A percentile compares a stretch with the other conserved stretches of the same genome.
Conservation (phyloP, 129 eudicot species). For the Lactuca saligna region DNA sequence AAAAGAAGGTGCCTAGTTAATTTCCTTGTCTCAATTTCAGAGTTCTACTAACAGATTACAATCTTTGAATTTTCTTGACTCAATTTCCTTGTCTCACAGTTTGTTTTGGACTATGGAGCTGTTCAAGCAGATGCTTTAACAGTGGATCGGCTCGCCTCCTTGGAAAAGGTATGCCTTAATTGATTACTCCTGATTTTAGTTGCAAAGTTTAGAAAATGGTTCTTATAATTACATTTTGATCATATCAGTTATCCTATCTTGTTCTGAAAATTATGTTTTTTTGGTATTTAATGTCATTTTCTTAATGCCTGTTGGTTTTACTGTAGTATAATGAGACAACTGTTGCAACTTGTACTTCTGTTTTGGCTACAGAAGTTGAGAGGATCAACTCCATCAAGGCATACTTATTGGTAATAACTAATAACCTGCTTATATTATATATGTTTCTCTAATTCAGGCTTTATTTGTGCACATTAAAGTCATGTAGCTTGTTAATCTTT, state of each 20-base stretch:
- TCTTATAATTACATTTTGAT: background rate
- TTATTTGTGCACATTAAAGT: background rate
- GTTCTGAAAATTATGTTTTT: background rate
- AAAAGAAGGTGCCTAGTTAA: too few relatives aligned
- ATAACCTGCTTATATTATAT: background rate
- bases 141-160: conserved; percentile 93
- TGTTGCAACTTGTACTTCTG: too few relatives aligned
- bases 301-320: too few relatives aligned
- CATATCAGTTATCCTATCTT: too few relatives aligned
- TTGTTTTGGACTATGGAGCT: conserved; percentile 91
- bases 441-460: background rate
- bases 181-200: background rate
- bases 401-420: too few relatives aligned
- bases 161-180: conserved; percentile 59
- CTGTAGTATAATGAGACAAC: too few relatives aligned
- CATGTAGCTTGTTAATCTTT: background rate
- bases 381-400: too few relatives aligned
- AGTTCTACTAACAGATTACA: background rate
- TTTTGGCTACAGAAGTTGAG: too few relatives aligned
- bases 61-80: conserved; percentile 5
- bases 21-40: background rate
- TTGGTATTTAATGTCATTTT: background rate
- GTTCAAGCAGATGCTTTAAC: conserved; percentile 99
- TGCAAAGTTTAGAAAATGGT: background rate
- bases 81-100: conserved; percentile 34